Conservation (phyloP, 1,284 basidiomycete species). For the Fistulinella cinereoalba region DNA sequence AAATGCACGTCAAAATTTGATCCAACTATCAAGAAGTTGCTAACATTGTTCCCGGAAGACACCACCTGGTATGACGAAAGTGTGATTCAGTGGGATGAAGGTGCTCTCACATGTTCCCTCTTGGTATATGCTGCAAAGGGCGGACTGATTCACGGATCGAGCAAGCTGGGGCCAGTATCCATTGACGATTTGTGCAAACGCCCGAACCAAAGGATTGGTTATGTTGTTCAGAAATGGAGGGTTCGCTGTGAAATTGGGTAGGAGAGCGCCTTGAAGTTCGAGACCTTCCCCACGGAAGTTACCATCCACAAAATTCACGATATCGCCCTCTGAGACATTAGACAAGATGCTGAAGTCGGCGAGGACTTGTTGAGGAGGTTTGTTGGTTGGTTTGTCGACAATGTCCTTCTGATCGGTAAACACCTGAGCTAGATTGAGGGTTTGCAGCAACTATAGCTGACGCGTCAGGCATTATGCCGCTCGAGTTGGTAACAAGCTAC, state of each 20-base stretch:
- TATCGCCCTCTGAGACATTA: conserved; percentile 51
- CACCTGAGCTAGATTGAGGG: conserved; percentile 75
- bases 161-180: conserved; percentile 81
- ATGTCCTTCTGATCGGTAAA: conserved; percentile 88
- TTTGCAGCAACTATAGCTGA: conserved; percentile 71
- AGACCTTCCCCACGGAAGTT: conserved; percentile 84
- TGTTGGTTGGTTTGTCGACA: conserved; percentile 85
- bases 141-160: conserved; percentile 67
- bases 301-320: conserved; percentile 71
- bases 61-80: conserved; percentile 85
- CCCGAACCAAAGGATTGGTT: conserved; percentile 65
- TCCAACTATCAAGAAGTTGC: conserved; percentile 20
- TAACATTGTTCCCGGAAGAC: conserved; percentile 69
- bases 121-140: conserved; percentile 55
- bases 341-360: conserved; percentile 57
- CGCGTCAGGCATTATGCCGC: no score
- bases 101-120: conserved; percentile 70
- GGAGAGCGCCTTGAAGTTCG: conserved; percentile 66
- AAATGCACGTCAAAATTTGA: conserved; percentile 5
- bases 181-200: conserved; percentile 77
- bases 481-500: no score
- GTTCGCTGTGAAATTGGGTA: conserved; percentile 60
- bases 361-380: conserved; percentile 62
- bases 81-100: conserved; percentile 86
- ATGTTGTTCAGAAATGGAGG: conserved; percentile 76